These are phyloP conservation scores for Hibiscus trionum DNA, from an alignment of 345 rosid genomes.

Conservation along the genomic window DNA sequence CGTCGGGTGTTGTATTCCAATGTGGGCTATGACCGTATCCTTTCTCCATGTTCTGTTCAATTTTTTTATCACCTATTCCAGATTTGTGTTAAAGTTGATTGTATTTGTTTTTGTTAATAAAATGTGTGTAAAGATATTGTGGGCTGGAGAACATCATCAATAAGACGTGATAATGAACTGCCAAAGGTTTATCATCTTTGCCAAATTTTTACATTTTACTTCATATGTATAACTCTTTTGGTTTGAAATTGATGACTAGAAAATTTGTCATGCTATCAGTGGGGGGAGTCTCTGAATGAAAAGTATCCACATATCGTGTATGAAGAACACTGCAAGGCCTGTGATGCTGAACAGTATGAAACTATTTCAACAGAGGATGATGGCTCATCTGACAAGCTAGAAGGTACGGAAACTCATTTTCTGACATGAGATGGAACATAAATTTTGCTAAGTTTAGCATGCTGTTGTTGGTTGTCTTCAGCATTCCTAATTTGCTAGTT, in stretches of 20 bases:
- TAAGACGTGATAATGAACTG: constrained; percentile 68
- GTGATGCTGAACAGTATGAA: constrained; percentile 36
- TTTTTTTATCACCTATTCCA: neutral
- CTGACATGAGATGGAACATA: neutral
- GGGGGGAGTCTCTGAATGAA: constrained; percentile 59
- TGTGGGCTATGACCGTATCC: constrained; percentile 90
- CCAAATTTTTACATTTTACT: neutral
- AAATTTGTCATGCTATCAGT: constrained; percentile 31
- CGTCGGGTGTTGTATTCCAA: constrained; percentile 92
- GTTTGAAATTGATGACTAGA: constrained; percentile 1
- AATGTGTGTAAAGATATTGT: constrained; percentile 54
- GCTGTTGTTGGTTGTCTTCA: neutral
- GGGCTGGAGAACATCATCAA: constrained; percentile 96
- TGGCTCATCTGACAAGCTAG: constrained; percentile 47
- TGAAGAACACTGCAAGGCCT: constrained; percentile 82
- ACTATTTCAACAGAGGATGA: constrained; percentile 30
- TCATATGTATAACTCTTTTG: neutral
- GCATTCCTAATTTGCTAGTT: neutral
- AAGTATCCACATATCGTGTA: constrained; percentile 84
- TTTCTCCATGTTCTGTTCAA: constrained; percentile 11
- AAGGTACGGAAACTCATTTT: constrained; percentile 42
- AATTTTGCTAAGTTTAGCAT: neutral
- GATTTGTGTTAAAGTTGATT: constrained; percentile 8
- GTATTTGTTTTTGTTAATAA: constrained; percentile 33
- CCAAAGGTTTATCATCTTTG: constrained; percentile 53